phyloP scores from a whole-genome alignment of 148 eudicot species.

The Nyssa sinensis region DNA sequence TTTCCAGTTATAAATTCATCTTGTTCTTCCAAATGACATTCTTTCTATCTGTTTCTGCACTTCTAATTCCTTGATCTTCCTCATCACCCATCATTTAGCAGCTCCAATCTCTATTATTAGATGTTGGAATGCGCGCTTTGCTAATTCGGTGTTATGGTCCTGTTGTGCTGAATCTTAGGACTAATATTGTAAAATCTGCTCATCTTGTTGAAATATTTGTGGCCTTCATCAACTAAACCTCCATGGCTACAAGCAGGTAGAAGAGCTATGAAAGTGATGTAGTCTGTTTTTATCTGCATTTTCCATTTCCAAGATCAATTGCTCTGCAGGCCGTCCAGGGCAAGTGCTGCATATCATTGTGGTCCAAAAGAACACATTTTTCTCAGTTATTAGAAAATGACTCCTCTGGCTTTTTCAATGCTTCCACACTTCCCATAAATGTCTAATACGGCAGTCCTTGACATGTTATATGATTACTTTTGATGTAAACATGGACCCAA shows the following conservation, averaged over 20 bases:
- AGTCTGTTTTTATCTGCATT: background rate
- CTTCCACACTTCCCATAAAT: slow-evolving; percentile 3
- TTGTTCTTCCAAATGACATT: background rate
- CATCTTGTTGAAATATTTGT: slow-evolving; percentile 4
- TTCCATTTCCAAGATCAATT: slow-evolving; percentile 9
- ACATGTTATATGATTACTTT: background rate
- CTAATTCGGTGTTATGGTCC: background rate
- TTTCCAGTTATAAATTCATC: background rate
- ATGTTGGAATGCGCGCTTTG: too few species aligned
- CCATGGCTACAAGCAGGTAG: slow-evolving; percentile 9
- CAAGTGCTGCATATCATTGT: slow-evolving; percentile 3
- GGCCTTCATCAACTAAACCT: background rate
- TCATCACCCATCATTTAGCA: background rate
- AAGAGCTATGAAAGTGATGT: background rate
- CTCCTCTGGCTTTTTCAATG: background rate
- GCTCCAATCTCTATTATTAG: too few species aligned
- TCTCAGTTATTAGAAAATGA: background rate
- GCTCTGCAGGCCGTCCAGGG: background rate
- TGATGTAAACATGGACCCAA: too few species aligned
- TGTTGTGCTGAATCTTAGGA: background rate
- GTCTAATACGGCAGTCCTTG: background rate
- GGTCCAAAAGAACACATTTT: slow-evolving; percentile 9
- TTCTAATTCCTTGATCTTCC: background rate
- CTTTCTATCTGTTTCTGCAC: background rate
- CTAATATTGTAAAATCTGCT: background rate